Conservation (phyloP, 73 alveolate genomes). For the Tetrahymena borealis region DNA sequence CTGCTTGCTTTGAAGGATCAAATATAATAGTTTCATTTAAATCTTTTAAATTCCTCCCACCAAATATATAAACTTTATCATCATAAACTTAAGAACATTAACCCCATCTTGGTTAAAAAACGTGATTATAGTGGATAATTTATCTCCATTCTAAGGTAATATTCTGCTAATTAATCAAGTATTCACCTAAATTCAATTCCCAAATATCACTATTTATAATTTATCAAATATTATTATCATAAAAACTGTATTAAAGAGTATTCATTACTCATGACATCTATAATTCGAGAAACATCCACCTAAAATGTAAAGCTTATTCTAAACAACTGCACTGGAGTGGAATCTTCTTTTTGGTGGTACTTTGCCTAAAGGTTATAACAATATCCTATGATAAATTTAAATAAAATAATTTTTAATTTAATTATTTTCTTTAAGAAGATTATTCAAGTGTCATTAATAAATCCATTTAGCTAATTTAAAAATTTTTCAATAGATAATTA, state of each 20-base stretch:
- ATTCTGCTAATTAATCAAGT: not conserved
- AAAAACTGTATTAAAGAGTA: constrained; percentile 21
- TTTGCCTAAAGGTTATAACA: not conserved
- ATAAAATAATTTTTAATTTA: not conserved
- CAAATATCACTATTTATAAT: not conserved
- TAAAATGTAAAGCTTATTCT: constrained; percentile 16
- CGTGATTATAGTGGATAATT: not conserved
- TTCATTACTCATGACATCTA: constrained; percentile 31
- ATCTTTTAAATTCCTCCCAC: constrained; percentile 86
- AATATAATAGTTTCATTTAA: constrained; percentile 56
- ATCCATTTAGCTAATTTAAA: too few species aligned
- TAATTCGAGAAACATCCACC: constrained; percentile 63
- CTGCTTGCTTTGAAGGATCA: constrained; percentile 10
- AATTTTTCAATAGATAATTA: too few species aligned
- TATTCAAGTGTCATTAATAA: too few species aligned
- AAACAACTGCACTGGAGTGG: constrained; percentile 30
- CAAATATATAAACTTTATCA: constrained; percentile 75
- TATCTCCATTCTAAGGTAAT: not conserved
- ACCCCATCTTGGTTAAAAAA: constrained; percentile 77
- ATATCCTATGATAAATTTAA: constrained; percentile 1
- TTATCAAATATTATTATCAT: not conserved
- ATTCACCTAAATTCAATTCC: constrained; percentile 3
- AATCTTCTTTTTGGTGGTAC: constrained; percentile 46
- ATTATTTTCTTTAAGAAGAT: not conserved
- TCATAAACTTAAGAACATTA: constrained; percentile 69